A percentile compares a stretch with the other conserved stretches of the same genome.
Evolutionary conservation across 208 protist species (phyloP).

Genomic region (Acanthamoeba castellanii): DNA sequence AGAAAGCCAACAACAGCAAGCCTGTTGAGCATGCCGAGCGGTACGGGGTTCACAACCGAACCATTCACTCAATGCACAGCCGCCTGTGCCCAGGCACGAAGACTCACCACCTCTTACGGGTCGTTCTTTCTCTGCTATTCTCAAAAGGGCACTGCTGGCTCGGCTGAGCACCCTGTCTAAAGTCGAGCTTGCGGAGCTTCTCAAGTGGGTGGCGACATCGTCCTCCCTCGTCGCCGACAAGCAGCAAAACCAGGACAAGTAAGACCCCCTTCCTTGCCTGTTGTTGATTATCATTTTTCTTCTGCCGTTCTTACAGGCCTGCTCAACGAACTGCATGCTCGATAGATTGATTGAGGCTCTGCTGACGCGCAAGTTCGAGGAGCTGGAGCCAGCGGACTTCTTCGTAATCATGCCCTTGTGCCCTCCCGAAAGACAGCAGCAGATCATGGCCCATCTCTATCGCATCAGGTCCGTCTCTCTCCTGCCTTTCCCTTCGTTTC

Average conservation of each 20-base stretch:
- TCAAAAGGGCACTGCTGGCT: not conserved
- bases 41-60: not conserved
- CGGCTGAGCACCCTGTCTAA: not conserved
- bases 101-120: not conserved
- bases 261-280: not conserved
- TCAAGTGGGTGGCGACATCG: constrained; percentile 14
- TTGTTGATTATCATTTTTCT: too few relatives aligned
- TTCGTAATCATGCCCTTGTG: not conserved
- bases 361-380: constrained; percentile 11
- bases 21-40: constrained; percentile 30
- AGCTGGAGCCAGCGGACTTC: constrained; percentile 9
- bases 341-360: not conserved
- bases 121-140: not conserved
- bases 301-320: not conserved
- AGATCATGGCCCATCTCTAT: constrained; percentile 46
- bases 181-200: not conserved
- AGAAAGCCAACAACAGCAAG: constrained; percentile 49
- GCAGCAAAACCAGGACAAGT: constrained; percentile 50
- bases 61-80: too few relatives aligned
- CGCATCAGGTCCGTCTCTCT: not conserved
- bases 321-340: not conserved
- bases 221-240: constrained; percentile 11
- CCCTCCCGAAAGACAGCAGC: not conserved
- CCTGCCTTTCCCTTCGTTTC: not conserved
- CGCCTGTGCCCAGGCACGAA: too few relatives aligned